Conservation (phyloP, 2,329 filamentous ascomycete species). For the Botrytis paeoniae region DNA sequence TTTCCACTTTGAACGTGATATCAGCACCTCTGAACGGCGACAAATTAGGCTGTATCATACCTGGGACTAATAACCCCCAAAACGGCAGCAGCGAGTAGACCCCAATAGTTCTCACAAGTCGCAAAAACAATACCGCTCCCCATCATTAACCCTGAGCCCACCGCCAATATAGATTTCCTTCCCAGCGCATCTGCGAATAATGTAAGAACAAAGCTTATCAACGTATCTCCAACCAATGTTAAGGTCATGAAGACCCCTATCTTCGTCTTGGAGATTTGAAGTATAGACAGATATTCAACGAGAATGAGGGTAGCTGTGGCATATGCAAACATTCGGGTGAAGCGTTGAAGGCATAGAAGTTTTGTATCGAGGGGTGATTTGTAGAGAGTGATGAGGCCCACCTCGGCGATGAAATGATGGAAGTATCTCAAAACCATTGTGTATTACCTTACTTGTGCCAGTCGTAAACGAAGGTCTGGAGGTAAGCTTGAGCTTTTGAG, state of each 20-base stretch:
- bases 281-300: conserved; percentile 52
- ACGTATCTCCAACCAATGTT: conserved; percentile 57
- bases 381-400: conserved; percentile 46
- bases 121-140: conserved; percentile 56
- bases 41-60: conserved; percentile 30
- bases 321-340: conserved; percentile 62
- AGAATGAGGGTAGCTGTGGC: conserved; percentile 57
- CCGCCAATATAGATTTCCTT: conserved; percentile 50
- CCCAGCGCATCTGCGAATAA: conserved; percentile 57
- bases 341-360: conserved; percentile 56
- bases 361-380: conserved; percentile 49
- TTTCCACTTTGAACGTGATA: conserved; percentile 47
- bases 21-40: conserved; percentile 16
- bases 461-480: neutral
- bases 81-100: conserved; percentile 55
- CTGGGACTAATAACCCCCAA: conserved; percentile 60
- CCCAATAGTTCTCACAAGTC: conserved; percentile 52
- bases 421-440: conserved; percentile 30
- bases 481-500: neutral
- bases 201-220: conserved; percentile 57
- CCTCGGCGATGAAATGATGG: conserved; percentile 39
- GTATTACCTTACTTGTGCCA: neutral
- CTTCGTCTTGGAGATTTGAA: conserved; percentile 49
- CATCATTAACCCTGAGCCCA: conserved; percentile 55
- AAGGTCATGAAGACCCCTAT: conserved; percentile 65